Base-by-base conservation (phyloP, 495 filamentous ascomycete genomes). In the Penicillium canescens region DNA sequence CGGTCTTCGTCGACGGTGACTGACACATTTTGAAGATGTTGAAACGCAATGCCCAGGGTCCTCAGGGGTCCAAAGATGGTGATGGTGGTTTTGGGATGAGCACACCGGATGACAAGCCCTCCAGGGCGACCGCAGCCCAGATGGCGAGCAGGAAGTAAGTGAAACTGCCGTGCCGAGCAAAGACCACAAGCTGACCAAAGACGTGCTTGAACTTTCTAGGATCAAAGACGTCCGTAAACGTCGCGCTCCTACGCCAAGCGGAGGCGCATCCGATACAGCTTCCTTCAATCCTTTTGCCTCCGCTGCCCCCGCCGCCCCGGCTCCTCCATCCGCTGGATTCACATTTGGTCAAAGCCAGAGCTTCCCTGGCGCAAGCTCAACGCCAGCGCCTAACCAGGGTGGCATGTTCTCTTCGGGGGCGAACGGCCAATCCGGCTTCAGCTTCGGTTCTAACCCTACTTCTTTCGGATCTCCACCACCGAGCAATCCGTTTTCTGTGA, bases 71-170 rank as follows among this genome's bases (percentile, higher is more conserved):
- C 34, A 73, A 69, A 40, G 72, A 69, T 7, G 42, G 51, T 9
- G 38, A 67, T 31, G 56, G 65, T 37, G 40, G 55, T 24, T 72
- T 75, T 54, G 66, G 65, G 13, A 75, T 75, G 73, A 55, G 69
- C 39, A 76, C 74, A 54, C 74, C 74, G 28, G 72, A 76, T 23
- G 74, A 78, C 0, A 76, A 73, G 68, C 73, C 75, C 33, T 68
- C 74, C 42, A 74, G 70, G 62, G 78, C 78, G 31, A 80, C 75
- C 18, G 77, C 79, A 20, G 76, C 78, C 26, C 78, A 80, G 64
- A 34, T 82, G 70, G 78, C 79, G 34, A 71, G 49, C 42, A 71
- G 79, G 71, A 81, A 68, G 79, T 82, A 65, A 78, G 79, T 79
- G 42, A 62, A 35, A 42, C 3, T 14, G 13, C n/a, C 16, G 4